Base-by-base conservation (phyloP, 176 grass and related monocot genomes). In the Oryza rufipogon region DNA sequence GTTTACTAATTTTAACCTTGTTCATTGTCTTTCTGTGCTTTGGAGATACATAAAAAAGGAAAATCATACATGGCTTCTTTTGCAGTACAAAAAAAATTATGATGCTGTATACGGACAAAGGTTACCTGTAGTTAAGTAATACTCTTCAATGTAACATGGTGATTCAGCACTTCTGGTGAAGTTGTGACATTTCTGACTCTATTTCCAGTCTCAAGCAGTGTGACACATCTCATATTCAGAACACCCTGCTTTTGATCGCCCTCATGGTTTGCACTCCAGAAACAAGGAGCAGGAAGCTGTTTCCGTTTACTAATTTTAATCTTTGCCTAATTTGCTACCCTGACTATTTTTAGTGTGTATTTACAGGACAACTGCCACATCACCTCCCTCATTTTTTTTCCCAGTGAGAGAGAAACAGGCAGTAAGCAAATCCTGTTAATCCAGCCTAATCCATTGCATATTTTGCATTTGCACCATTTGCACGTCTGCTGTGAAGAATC, bases 221-320 rank as follows among this genome's bases (percentile, higher is more conserved):
- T 47, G 26, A 23, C 16, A 73, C 60, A 32, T 51, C 60, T 25
- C 22, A 16, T 48, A 36, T 26, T 71, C 47, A 71, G 51, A 73
- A 44, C 15, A 73, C 36, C 67, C 36, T 64, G 68, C 52, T 63
- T 75, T 45, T 74, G 87, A 39, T 88, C 74, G 30, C 20, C 14
- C 32, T n/a, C 82, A 64, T 76, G 77, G 61, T 71, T 25, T 47
- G 17, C n/a, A 66, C 13, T 45, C 51, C 58, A 70, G 71, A 61
- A 80, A 41, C 34, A 64, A 64, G 14, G 72, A 81, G 25, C 76
- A 49, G 2, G 20, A 34, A 76, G 4, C 49, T 32, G 28, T 38
- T 46, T 67, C n/a, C 26, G 47, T 52, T 71, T 86, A 60, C 78
- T 78, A 78, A 90, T 82, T 90, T 83, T 83, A 74, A 49, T 68